A percentile compares a stretch with the other conserved stretches of the same genome.
phyloP scores from a whole-genome alignment of 257 asterid species.

The Solanum verrucosum region DNA sequence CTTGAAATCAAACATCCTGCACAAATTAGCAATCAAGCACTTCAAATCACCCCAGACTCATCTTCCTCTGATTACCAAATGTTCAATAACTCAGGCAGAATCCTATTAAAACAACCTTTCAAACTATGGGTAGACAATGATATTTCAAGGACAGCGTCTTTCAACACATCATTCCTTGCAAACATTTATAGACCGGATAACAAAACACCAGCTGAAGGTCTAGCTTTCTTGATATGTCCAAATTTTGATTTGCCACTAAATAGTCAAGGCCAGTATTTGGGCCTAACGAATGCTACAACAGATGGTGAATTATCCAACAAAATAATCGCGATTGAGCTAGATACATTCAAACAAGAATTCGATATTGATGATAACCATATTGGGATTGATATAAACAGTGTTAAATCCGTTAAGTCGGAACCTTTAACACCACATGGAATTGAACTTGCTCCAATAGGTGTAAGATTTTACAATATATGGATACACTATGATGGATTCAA shows the following conservation, averaged over 20 bases:
- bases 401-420: constrained; percentile 3
- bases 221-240: constrained; percentile 28
- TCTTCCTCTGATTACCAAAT: not conserved
- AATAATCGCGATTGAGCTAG: constrained; percentile 28
- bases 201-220: constrained; percentile 7
- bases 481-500: constrained; percentile 28
- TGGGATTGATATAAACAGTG: constrained; percentile 20
- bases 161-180: constrained; percentile 20
- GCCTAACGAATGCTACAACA: constrained; percentile 15
- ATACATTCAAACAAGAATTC: constrained; percentile 13
- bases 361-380: constrained; percentile 29
- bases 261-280: constrained; percentile 28
- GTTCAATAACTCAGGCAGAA: constrained; percentile 34
- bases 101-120: constrained; percentile 20
- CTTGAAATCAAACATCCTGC: constrained; percentile 11
- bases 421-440: constrained; percentile 15
- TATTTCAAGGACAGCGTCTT: constrained; percentile 4
- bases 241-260: constrained; percentile 9
- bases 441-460: constrained; percentile 7
- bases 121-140: constrained; percentile 40
- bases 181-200: not conserved
- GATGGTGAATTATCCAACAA: constrained; percentile 6
- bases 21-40: constrained; percentile 36
- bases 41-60: constrained; percentile 66
- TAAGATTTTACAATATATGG: constrained; percentile 19